Evolutionary conservation across 2,329 filamentous ascomycete genomes (phyloP), one percentile per base, ranked within the genome.

Genomic region (Sporothrix protearum): DNA sequence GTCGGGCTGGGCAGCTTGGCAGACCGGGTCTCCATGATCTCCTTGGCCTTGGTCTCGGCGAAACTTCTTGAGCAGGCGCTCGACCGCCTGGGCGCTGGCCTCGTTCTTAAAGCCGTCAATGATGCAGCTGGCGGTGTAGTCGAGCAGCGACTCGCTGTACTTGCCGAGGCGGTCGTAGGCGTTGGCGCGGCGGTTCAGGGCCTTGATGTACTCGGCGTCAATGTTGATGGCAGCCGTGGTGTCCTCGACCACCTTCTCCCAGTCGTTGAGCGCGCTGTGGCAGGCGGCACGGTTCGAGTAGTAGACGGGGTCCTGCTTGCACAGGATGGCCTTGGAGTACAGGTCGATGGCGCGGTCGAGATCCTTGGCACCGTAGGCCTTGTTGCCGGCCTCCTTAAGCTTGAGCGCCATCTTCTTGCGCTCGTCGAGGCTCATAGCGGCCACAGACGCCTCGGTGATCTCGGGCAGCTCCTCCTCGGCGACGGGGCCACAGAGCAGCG

Each of bases 81-180:
- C 96, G 10, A 99, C 94, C 59, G 94, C 90, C 80, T 94, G 89
- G 30, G 95, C 94, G 78, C 92, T 96, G 73, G 87, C 85, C 78
- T 97, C 92, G 81, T 96, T 98, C 83, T 92, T 91, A 87, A 99
- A 99, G 74, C 92, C 92, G 80, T 99, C 96, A 80, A 99, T 97
- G 81, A 99, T 99, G 84, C 96, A 99, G 83, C 95, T 97, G 72
- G 96, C 96, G 9, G 96, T 99, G 84, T 97, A 98, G 83, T 99
- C 96, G 75, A 99, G 88, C 9, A 99, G 90, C 61, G 96, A 95
- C 80, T 98, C 95, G 81, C 94, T 96, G 85, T 91, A 97, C 82
- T 91, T 91, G 77, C 91, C 91, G 59, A 96, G 88, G 81, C 97
- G 92, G 83, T 99, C 96, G 82, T 98, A 99, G 72, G 96, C 96